Evolutionary conservation across 23 red algal genomes (phyloP), one percentile per base, ranked within the genome.

Genomic region (Gracilaria domingensis): DNA sequence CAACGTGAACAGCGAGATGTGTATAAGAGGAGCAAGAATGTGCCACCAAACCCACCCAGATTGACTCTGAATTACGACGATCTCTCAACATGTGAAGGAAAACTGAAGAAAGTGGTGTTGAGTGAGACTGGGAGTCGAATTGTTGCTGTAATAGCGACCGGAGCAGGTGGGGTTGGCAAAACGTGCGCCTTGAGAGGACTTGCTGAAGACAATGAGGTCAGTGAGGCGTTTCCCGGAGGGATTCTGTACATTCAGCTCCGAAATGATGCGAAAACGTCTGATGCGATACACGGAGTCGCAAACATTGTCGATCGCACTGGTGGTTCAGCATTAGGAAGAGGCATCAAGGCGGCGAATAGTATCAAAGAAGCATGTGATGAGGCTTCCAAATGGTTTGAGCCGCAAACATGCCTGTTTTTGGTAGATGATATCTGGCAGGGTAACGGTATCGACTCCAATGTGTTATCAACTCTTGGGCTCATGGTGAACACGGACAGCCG

Each of bases 101-200:
- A 56, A 42, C 40, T 82, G 12, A 23, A 12, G 23, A 42, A 4
- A 8, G 78, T 42, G 21, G 45, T 82, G 4, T 44, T 82, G 6
- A 7, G 26, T 9, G 8, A 35, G 4, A 47, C 8, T 23, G 78
- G 34, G 30, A 58, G 48, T 58, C 33, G 45, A 24, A 24, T 37
- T 51, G 78, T 82, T 24, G 78, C 30, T 23, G 78, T 58, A 4
- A 6, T 50, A 51, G 78, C 53, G 3, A 26, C 32, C 14, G 78
- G 78, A 37, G 12, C 57, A 44, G 78, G 78, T 34, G 78, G 78
- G 9, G 78, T 82, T 20, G 78, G 78, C 4, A 82, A 82, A 25
- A 82, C 78, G 12, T 82, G 45, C 34, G 78, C 78, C 8, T 35
- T 82, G 78, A 33, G 78, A 25, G 48, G 30, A 58, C 26, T 82